Evolutionary conservation across 163 green algal species (phyloP).

Genomic region (Coccomyxa subellipsoidea): DNA sequence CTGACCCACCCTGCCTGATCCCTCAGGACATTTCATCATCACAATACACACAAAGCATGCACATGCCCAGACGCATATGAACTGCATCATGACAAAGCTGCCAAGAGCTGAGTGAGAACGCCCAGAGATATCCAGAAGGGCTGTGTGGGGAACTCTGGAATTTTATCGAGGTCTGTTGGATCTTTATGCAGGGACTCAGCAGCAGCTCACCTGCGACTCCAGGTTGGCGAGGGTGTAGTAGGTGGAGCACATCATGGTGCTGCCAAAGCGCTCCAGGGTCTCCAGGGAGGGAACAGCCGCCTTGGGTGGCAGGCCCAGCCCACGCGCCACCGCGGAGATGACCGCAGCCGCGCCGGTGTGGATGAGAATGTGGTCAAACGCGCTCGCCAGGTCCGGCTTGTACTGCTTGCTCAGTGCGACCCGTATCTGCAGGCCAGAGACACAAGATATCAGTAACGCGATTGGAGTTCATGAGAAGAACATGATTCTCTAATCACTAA

Average conservation of each 20-base stretch:
- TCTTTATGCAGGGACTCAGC: no score
- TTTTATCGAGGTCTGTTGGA: no score
- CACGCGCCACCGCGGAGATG: neutral
- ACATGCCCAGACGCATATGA: no score
- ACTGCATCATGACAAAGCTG: no score
- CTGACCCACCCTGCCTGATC: no score
- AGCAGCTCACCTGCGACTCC: neutral
- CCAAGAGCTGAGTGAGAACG: no score
- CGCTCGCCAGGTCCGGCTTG: slow-evolving; percentile 11
- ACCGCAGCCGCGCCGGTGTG: slow-evolving; percentile 58
- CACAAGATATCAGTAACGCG: neutral
- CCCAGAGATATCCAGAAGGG: no score
- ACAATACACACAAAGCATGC: no score
- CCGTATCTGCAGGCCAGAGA: neutral
- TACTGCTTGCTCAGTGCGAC: neutral
- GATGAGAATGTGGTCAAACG: slow-evolving; percentile 82
- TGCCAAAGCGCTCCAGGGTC: slow-evolving; percentile 79
- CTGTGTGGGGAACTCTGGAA: no score
- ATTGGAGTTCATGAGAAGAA: no score
- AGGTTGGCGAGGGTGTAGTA: slow-evolving; percentile 49
- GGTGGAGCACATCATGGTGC: slow-evolving; percentile 77
- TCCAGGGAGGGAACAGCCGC: neutral
- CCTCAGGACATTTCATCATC: no score
- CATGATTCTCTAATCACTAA: no score
- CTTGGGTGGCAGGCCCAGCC: neutral